phyloP scores from a whole-genome alignment of 2,329 filamentous ascomycete species.

The Apiospora kogelbergensis region DNA sequence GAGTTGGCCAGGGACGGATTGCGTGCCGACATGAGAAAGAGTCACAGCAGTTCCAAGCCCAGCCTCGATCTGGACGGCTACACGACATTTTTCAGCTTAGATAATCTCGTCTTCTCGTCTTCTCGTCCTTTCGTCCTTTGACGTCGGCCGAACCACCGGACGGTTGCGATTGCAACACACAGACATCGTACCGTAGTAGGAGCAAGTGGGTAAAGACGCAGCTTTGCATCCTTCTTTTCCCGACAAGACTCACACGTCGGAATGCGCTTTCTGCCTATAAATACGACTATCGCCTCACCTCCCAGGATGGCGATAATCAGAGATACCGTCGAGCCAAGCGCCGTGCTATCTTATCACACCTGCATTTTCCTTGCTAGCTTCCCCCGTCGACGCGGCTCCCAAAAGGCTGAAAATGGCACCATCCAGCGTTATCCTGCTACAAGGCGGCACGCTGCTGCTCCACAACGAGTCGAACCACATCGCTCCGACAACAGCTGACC shows the following conservation, averaged over 20 bases:
- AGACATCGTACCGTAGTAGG: background rate
- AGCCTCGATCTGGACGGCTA: background rate
- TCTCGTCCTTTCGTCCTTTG: background rate
- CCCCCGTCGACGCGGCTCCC: background rate
- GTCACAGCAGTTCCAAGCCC: background rate
- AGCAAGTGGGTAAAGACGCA: background rate
- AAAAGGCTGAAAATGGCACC: constrained; percentile 1
- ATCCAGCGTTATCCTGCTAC: constrained; percentile 15
- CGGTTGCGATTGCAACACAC: background rate
- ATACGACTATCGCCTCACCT: constrained; percentile 1
- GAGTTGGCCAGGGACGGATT: background rate
- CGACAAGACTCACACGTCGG: background rate
- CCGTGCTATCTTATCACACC: background rate
- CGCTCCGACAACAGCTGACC: constrained; percentile 16
- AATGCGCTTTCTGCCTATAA: background rate
- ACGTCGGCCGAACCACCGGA: background rate
- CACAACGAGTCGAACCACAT: constrained; percentile 19
- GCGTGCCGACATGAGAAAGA: background rate
- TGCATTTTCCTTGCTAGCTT: background rate
- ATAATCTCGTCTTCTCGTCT: background rate
- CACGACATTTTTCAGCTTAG: background rate
- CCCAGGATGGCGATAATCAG: background rate
- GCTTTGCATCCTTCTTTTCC: background rate
- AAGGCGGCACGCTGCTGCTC: constrained; percentile 18
- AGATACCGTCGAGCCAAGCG: background rate